These are phyloP conservation scores for Wickerhamiella hasegawae DNA, from an alignment of 805 yeast species.

Conservation along the genomic window DNA sequence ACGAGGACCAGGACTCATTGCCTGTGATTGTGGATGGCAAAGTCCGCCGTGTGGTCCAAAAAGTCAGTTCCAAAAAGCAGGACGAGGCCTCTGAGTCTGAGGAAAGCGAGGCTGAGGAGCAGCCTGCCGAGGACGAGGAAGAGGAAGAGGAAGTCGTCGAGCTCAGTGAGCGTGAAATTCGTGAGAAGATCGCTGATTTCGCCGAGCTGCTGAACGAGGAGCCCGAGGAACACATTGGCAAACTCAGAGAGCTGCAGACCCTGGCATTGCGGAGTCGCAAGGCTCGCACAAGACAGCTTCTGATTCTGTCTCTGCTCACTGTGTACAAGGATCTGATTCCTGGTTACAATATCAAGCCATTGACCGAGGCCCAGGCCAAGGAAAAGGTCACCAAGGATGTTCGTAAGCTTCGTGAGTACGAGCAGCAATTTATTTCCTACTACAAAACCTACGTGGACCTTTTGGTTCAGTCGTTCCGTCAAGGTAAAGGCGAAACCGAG, in stretches of 20 bases:
- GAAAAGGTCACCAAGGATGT: constrained; percentile 79
- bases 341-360: constrained; percentile 68
- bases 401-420: constrained; percentile 59
- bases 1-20: constrained; percentile 43
- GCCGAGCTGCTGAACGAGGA: constrained; percentile 70
- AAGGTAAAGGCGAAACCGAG: constrained; percentile 19
- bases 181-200: constrained; percentile 69
- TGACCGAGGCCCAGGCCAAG: constrained; percentile 62
- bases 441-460: constrained; percentile 52
- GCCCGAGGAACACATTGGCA: constrained; percentile 68
- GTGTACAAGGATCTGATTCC: constrained; percentile 79
- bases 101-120: constrained; percentile 16
- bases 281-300: constrained; percentile 48
- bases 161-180: constrained; percentile 35
- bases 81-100: constrained; percentile 17
- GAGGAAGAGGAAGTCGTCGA: constrained; percentile 17
- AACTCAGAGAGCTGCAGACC: constrained; percentile 36
- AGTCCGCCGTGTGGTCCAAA: constrained; percentile 33
- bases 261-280: constrained; percentile 14
- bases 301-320: constrained; percentile 66
- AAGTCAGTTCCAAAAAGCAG: constrained; percentile 14
- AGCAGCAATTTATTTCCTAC: constrained; percentile 55
- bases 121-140: constrained; percentile 16
- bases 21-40: constrained; percentile 66
- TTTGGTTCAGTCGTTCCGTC: constrained; percentile 29